Base-by-base conservation (phyloP, 2,329 filamentous ascomycete species). In the Penicillium sp. region DNA sequence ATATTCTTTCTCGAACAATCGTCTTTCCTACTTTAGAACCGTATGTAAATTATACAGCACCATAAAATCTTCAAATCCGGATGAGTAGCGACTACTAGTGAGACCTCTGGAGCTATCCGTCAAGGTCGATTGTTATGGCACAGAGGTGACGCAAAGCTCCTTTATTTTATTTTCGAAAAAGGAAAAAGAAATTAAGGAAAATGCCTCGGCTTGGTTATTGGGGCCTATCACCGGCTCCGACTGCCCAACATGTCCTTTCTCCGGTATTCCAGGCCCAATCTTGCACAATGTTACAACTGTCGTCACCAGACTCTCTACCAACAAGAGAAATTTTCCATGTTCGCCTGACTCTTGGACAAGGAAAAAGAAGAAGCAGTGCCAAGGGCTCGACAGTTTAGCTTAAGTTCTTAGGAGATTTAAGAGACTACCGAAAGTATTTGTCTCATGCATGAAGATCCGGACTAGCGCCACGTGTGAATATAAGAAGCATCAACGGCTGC, bases 391-490 rank as follows among this genome's bases (percentile, higher is more conserved):
- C 23, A 18, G 21, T 16, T 25, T 47, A 16, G 10, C 29, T 34
- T 18, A 25, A 35, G 13, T 34, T 40, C 34, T 51, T 34, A 42
- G 32, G 46, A 37, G 27, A 55, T 44, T 51, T 23, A 31, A 27
- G 21, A 51, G 47, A 55, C 29, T 45, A 31, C 51, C 51, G 51
- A 41, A 42, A 21, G 27, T 40, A 51, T 34, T 46, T 45, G 51
- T 54, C 59, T 59, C 50, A 63, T 72, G 69, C 68, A 72, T 70
- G 66, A 67, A 64, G 66, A 70, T 70, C 68, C 66, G 61, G 64
- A 68, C 63, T 71, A 72, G 67, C 68, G 67, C 70, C 70, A 72
- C 70, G 68, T 72, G 70, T 65, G 62, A 60, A 59, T 65, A 51
- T 61, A 61, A 61, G 62, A 70, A 72, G 65, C 65, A 66, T 68